Evolutionary conservation across 2,329 filamentous ascomycete genomes (phyloP), one percentile per base, ranked within the genome.

Genomic region (Catunica adiposa): DNA sequence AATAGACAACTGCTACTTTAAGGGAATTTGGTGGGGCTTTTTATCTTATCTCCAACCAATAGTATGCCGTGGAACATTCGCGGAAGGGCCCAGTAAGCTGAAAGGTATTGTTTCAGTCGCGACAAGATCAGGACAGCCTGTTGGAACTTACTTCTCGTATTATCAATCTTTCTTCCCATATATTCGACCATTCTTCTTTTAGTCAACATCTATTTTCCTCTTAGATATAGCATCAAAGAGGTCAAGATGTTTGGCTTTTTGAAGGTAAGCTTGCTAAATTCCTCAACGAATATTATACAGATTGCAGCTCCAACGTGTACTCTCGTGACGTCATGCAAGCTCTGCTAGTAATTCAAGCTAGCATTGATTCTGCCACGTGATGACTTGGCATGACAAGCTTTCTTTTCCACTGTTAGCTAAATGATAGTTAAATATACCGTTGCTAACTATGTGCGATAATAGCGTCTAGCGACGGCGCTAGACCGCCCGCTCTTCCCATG

Each of bases 401-500:
- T 5, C 5, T 34, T 5, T 34, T 5, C 11, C 11, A 34, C 11
- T 11, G 29, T 34, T 34, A 5, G 5, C 11, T 34, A 34, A 5
- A 5, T 34, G 5, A 34, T 11, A 34, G 11, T 34, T 34, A 11
- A 5, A 34, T 5, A 38, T 7, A 20, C n/a, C 20, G 40, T 8
- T 44, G 26, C 58, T 57, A 52, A 56, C 57, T 50, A 56, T 56
- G 25, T 34, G 23, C 7, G n/a, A n/a, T 1, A 40, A 51, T 65
- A 83, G 79, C 78, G 78, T 73, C 82, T 97, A 62, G 87, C 88
- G 66, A 80, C 80, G 69, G 82, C 85, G 69, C 83, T 97, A 64
- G 92, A 98, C 74, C 82, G 86, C 66, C 89, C 90, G 58, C 75
- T 86, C 66, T 95, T 97, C 73, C 90, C 92, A 56, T 98, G 92